These are phyloP conservation scores for Monascus purpureus DNA, from an alignment of 495 filamentous ascomycete genomes.

Conservation along the genomic window DNA sequence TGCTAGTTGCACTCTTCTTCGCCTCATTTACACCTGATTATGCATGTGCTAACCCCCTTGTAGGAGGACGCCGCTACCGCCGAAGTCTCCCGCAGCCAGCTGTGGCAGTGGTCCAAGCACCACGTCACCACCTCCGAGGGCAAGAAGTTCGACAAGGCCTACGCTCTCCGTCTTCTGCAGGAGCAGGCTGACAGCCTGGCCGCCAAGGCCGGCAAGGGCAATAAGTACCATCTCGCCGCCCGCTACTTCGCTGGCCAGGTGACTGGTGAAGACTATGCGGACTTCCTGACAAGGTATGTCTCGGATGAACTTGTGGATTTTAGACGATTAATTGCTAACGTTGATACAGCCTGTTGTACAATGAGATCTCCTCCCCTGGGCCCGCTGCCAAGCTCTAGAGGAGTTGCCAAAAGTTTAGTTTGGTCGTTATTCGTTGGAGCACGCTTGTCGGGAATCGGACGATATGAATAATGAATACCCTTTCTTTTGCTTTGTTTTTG, in stretches of 20 bases:
- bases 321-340: conserved; percentile 2
- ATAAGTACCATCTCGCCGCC: conserved; percentile 82
- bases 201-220: conserved; percentile 66
- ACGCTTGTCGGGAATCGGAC: neutral
- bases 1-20: too few species aligned
- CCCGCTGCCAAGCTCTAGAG: conserved; percentile 68
- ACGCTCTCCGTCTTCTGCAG: conserved; percentile 70
- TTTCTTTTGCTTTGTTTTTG: conserved; percentile 2
- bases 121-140: conserved; percentile 76
- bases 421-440: conserved; percentile 1
- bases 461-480: conserved; percentile 19
- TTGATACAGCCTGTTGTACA: conserved; percentile 59
- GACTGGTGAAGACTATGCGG: conserved; percentile 92
- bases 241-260: conserved; percentile 89
- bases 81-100: conserved; percentile 80
- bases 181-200: conserved; percentile 73
- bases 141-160: conserved; percentile 84
- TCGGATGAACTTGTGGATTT: conserved; percentile 17
- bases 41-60: conserved; percentile 9
- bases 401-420: neutral
- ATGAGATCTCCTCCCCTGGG: conserved; percentile 85
- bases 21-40: neutral
- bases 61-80: conserved; percentile 93
- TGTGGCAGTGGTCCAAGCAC: conserved; percentile 95
- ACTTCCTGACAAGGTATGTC: conserved; percentile 61